Evolutionary conservation across 441 rosid species (phyloP).

Genomic region (Hura crepitans): DNA sequence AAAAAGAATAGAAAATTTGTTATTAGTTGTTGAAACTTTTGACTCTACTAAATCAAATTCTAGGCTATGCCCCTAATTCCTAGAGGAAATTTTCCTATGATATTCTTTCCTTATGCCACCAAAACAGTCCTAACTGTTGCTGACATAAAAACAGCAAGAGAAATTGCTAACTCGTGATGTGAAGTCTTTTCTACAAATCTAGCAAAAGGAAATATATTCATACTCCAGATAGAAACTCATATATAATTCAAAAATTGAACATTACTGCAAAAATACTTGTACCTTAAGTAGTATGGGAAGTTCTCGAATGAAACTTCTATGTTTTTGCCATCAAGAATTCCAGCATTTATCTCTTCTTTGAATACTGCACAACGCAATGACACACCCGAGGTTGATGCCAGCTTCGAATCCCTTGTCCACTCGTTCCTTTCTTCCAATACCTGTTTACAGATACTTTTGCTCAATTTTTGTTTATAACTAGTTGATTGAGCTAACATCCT

Average conservation of each 20-base stretch:
- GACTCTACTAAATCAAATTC: no score
- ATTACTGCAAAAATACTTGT: slow-evolving; percentile 1
- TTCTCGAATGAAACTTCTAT: slow-evolving; percentile 69
- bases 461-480: slow-evolving; percentile 55
- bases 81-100: background rate
- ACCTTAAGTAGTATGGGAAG: slow-evolving; percentile 90
- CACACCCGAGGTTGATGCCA: slow-evolving; percentile 55
- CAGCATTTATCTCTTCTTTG: slow-evolving; percentile 52
- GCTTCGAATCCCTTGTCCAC: slow-evolving; percentile 53
- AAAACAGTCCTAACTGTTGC: background rate
- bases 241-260: background rate
- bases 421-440: slow-evolving; percentile 60
- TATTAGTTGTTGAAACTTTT: no score
- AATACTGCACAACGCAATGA: slow-evolving; percentile 48
- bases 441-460: slow-evolving; percentile 65
- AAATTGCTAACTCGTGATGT: background rate
- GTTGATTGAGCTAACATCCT: slow-evolving; percentile 54
- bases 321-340: slow-evolving; percentile 62
- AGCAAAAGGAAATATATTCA: background rate
- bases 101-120: background rate
- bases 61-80: background rate
- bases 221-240: background rate
- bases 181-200: background rate
- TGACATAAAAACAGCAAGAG: background rate
- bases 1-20: no score